phyloP scores from a whole-genome alignment of 768 basidiomycete species.

The Dacryopinax spathularia region DNA sequence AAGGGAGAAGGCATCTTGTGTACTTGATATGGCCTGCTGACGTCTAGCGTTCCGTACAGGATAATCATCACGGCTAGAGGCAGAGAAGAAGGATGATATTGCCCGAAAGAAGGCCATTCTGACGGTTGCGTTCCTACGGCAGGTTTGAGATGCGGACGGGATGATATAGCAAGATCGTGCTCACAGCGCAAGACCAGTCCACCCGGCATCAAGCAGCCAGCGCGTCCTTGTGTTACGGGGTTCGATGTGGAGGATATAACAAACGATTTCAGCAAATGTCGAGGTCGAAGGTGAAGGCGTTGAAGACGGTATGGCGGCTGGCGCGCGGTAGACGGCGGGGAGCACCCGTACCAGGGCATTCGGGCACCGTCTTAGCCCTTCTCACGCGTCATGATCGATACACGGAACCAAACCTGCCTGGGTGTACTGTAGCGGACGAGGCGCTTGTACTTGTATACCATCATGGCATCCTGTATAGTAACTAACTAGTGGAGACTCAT shows the following conservation, averaged over 20 bases:
- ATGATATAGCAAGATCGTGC: no score
- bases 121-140: no score
- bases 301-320: slow-evolving; percentile 1
- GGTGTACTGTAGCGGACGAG: no score
- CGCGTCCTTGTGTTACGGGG: no score
- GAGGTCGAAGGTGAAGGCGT: slow-evolving; percentile 5
- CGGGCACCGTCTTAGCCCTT: background rate
- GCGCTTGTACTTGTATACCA: no score
- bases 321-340: background rate
- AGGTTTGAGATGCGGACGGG: no score
- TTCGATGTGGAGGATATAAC: no score
- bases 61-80: background rate
- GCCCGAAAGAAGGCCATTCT: background rate
- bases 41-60: slow-evolving; percentile 18
- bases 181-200: no score
- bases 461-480: no score
- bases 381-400: background rate
- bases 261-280: no score
- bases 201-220: no score
- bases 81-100: background rate
- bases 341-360: background rate
- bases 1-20: slow-evolving; percentile 79
- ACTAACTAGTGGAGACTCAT: no score
- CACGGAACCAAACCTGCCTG: background rate
- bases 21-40: slow-evolving; percentile 57